Evolutionary conservation across 2,329 filamentous ascomycete genomes (phyloP), one percentile per base, ranked within the genome.

Genomic region (Chaetomiaceae sp.): DNA sequence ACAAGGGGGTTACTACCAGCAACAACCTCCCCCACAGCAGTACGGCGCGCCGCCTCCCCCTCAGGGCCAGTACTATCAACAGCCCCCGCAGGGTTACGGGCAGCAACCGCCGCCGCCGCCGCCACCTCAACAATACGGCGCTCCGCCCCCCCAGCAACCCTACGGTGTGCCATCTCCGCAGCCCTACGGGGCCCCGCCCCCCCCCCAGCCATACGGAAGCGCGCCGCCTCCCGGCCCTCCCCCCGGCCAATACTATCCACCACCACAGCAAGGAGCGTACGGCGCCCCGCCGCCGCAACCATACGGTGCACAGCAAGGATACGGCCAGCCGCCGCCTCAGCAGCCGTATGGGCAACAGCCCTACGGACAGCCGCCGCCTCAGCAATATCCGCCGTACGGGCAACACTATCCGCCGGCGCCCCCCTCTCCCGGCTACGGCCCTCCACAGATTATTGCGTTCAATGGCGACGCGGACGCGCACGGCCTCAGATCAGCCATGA

Each of bases 401-500:
- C 60, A 62, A 18, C 60, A 62, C 5, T 64, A 63, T 21, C 64
- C 79, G 37, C 81, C 86, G 10, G 82, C 85, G 1, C 78, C 80
- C 10, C 81, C 89, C 0, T 87, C 87, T 0, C 71, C 79, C 0
- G 91, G 91, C 32, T 96, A 96, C 64, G 82, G 83, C 2, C 78
- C 86, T 0, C 81, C 82, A 11, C 86, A 88, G 63, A 74, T 81
- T 41, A 86, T 89, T 38, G 76, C 81, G 27, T 85, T 78, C 76
- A 84, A 95, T 58, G 85, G 82, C 43, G 77, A 73, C 3, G 72
- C 75, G 11, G 84, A 94, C 61, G 87, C 89, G 0, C 81, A 90
- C 53, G 80, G 76, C 4, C 74, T 95, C 20, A 82, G 89, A 48
- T 80, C 80, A 61, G 89, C 92, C 2, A 96, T 96, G 90, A 96